These are phyloP conservation scores for Mikania micrantha DNA, from an alignment of 129 eudicot species.

Conservation along the genomic window DNA sequence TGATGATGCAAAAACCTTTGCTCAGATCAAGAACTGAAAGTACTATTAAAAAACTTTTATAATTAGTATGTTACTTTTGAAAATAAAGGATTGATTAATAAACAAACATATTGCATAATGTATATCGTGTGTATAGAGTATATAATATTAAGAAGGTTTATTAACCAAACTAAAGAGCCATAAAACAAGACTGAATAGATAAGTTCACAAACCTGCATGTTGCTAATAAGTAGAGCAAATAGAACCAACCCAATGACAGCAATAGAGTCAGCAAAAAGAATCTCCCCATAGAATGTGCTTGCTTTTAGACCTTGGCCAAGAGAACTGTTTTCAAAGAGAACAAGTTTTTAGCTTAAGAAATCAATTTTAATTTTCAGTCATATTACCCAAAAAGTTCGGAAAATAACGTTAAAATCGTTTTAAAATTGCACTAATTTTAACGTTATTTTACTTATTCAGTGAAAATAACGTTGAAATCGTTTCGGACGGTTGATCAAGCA, in stretches of 20 bases:
- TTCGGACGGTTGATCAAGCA: too few species aligned
- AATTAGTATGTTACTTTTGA: too few species aligned
- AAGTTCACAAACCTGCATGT: constrained; percentile 62
- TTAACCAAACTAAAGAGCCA: not conserved
- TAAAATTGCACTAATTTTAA: too few species aligned
- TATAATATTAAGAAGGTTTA: not conserved
- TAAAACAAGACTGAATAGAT: not conserved
- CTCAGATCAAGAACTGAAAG: not conserved
- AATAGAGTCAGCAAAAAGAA: constrained; percentile 48
- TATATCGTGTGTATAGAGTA: not conserved
- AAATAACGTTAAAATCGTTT: too few species aligned
- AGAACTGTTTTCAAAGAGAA: constrained; percentile 40
- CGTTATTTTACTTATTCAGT: too few species aligned
- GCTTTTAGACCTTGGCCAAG: constrained; percentile 75
- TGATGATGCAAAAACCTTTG: not conserved
- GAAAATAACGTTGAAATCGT: too few species aligned
- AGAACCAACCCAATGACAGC: constrained; percentile 55
- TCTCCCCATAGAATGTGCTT: constrained; percentile 58
- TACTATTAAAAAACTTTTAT: too few species aligned
- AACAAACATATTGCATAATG: too few species aligned
- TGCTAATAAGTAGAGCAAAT: constrained; percentile 73
- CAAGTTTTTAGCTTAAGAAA: not conserved
- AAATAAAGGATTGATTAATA: too few species aligned
- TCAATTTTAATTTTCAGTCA: not conserved
- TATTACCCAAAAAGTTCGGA: not conserved